Evolutionary conservation across 352 stramenopile species (phyloP).

Genomic region (Pythium phragmiticola): DNA sequence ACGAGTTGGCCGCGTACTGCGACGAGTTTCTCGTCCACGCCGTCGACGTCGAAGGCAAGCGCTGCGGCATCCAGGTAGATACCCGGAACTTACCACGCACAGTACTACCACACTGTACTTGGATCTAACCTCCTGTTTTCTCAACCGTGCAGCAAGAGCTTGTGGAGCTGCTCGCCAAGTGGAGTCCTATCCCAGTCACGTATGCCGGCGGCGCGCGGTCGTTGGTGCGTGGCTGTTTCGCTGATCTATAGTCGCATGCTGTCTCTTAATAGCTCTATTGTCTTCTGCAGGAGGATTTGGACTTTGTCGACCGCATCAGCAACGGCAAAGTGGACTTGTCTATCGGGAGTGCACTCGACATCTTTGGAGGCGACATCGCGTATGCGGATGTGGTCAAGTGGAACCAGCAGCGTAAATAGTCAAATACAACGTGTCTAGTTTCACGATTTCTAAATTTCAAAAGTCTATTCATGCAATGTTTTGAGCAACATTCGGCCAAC

Average conservation of each 20-base stretch:
- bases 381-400: conserved; percentile 94
- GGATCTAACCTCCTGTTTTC: not conserved
- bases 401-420: conserved; percentile 47
- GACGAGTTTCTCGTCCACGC: conserved; percentile 98
- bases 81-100: too few species aligned
- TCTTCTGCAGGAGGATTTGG: conserved; percentile 83
- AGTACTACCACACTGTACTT: not conserved
- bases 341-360: conserved; percentile 97
- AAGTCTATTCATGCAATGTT: not conserved
- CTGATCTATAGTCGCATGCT: not conserved
- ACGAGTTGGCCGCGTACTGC: conserved; percentile 90
- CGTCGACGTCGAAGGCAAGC: conserved; percentile 97
- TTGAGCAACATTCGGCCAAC: conserved; percentile 1
- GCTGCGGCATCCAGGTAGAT: conserved; percentile 90
- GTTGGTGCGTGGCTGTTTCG: conserved; percentile 47
- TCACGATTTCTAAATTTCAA: conserved; percentile 1
- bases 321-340: conserved; percentile 96
- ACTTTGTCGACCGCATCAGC: conserved; percentile 92
- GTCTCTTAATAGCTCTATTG: not conserved
- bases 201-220: conserved; percentile 95
- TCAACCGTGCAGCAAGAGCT: conserved; percentile 86
- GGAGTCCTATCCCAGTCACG: conserved; percentile 94
- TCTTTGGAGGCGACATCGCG: conserved; percentile 93
- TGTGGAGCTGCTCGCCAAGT: conserved; percentile 89
- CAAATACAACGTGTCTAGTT: conserved; percentile 5